Percentiles rank a stretch among this genome's conserved stretches.
Conservation (phyloP, 768 basidiomycete species). For the Clitopilus hobsonii region DNA sequence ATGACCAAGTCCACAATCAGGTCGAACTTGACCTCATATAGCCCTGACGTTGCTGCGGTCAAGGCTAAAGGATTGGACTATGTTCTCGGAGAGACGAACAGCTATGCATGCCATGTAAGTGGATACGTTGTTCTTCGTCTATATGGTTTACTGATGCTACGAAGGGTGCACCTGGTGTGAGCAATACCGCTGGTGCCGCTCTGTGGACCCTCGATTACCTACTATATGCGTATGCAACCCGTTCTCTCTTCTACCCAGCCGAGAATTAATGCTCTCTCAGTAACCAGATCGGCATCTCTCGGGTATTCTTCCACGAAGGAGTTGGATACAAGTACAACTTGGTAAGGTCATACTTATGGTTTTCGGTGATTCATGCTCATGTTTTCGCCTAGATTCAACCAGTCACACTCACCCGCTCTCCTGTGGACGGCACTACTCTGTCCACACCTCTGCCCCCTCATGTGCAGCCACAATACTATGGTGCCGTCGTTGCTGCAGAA, state of each 20-base stretch:
- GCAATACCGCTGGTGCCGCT: constrained; percentile 67
- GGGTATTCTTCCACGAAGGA: constrained; percentile 63
- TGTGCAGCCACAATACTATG: constrained; percentile 65
- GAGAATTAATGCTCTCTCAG: constrained; percentile 3
- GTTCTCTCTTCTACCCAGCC: neutral
- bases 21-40: constrained; percentile 48
- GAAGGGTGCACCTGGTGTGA: constrained; percentile 50
- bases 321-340: constrained; percentile 72
- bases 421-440: constrained; percentile 47
- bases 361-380: neutral
- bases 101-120: constrained; percentile 40
- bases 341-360: constrained; percentile 24
- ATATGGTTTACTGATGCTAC: neutral
- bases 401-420: constrained; percentile 50
- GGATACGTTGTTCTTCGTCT: neutral
- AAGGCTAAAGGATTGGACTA: constrained; percentile 43
- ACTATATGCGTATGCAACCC: constrained; percentile 42
- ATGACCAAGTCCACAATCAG: constrained; percentile 60
- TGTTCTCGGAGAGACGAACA: constrained; percentile 61
- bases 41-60: constrained; percentile 50
- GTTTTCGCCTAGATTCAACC: constrained; percentile 53
- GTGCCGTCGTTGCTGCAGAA: constrained; percentile 55
- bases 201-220: constrained; percentile 67
- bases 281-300: constrained; percentile 39
- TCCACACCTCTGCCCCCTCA: constrained; percentile 49